Percentiles rank a stretch among this genome's conserved stretches.
phyloP scores from a whole-genome alignment of 106 monocot species.

The Dioscorea alata region DNA sequence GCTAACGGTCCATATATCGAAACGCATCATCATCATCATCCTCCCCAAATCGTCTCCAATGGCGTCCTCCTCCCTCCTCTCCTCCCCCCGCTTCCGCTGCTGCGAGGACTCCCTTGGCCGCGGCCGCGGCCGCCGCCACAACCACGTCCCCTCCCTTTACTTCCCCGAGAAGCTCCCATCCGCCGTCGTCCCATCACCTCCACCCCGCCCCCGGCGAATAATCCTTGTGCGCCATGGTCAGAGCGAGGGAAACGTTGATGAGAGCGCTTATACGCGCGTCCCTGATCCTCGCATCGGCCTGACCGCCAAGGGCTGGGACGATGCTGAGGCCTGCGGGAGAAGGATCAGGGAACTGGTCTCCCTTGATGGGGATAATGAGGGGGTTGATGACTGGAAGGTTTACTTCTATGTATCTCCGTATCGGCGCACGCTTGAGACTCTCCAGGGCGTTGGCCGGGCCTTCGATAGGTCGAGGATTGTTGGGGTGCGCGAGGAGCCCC shows the following conservation, averaged over 20 bases:
- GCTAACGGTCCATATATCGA: neutral
- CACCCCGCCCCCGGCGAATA: conserved; percentile 75
- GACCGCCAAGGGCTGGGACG: conserved; percentile 56
- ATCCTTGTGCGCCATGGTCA: conserved; percentile 88
- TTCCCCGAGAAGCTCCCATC: conserved; percentile 28
- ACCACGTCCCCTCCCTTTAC: neutral
- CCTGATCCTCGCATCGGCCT: conserved; percentile 83
- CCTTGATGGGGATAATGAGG: conserved; percentile 41
- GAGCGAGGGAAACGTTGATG: conserved; percentile 97
- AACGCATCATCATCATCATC: neutral
- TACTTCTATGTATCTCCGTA: conserved; percentile 98
- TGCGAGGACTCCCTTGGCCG: conserved; percentile 39
- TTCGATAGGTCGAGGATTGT: conserved; percentile 64
- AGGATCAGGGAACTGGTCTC: conserved; percentile 46
- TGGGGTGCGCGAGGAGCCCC: conserved; percentile 88
- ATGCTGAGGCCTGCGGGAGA: conserved; percentile 58
- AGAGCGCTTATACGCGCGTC: conserved; percentile 68
- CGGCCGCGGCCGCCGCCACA: neutral
- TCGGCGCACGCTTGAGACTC: conserved; percentile 72
- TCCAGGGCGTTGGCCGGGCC: conserved; percentile 64
- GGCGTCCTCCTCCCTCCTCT: neutral
- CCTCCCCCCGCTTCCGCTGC: conserved; percentile 18
- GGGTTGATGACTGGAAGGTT: conserved; percentile 91
- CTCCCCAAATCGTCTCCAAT: neutral
- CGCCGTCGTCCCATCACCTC: conserved; percentile 40